Evolutionary conservation across 768 basidiomycete species (phyloP), one percentile per base, ranked within the genome.

Genomic region (Tulasnella sp.): DNA sequence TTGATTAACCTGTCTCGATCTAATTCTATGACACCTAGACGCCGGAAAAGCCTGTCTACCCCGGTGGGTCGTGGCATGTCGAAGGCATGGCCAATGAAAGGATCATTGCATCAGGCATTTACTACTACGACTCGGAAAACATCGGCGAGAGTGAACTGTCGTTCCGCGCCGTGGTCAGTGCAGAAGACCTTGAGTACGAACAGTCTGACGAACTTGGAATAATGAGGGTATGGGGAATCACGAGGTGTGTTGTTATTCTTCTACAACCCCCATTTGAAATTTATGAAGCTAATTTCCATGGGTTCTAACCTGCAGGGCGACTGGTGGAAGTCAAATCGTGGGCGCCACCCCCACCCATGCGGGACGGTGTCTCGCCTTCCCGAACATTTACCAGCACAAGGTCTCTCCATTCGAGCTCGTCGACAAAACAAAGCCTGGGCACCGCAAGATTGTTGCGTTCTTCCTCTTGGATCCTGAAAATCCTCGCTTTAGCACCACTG

Each of bases 201-300:
- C 70, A 79, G 29, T n/a, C n/a, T n/a, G n/a, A n/a, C n/a, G n/a
- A n/a, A n/a, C n/a, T 7, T 77, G 86, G 42, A 84, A 82, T 77
- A 84, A 84, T 35, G 11, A 76, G 81, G 35, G 87, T 87, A 0
- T 89, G 88, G 88, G 89, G 88, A 15, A 79, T 90, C 9, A 26
- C 13, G 15, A 1, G 40, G 77, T 77, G 13, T 26, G 70, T 46
- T 42, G 1, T 42, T 42, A 1, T 37, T 7, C 16, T 57, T 3
- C 35, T 35, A 35, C 5, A 2, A 35, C 35, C 35, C 5, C 2
- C 5, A 46, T 3, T 2, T 7, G 20, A 72, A n/a, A n/a, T n/a
- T n/a, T n/a, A n/a, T n/a, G 32, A 1, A 3, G 3, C 3, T 42
- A 11, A 61, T 23, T 23, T 26, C 13, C 26, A 13, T 57, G 2